phyloP scores from a whole-genome alignment of 768 basidiomycete genomes.

The Brasilioporus rufonigricans region DNA sequence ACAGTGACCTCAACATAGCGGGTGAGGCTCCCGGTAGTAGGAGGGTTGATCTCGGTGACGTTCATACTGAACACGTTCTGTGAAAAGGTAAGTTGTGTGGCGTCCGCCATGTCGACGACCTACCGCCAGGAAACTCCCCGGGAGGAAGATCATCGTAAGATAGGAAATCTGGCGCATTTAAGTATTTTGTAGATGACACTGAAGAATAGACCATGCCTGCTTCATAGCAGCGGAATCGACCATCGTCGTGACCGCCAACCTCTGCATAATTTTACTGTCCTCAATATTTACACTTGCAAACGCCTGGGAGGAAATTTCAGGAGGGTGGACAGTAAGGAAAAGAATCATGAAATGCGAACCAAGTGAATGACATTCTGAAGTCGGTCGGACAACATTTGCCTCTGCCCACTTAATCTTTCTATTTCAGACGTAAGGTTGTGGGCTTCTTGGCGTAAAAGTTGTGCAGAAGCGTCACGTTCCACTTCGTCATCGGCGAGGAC shows the following conservation, averaged over 20 bases:
- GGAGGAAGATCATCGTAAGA: constrained; percentile 61
- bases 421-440: constrained; percentile 49
- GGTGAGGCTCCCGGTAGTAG: constrained; percentile 27
- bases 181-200: not conserved
- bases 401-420: constrained; percentile 38
- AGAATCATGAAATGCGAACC: constrained; percentile 16
- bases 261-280: constrained; percentile 50
- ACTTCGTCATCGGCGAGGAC: constrained; percentile 12
- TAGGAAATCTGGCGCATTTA: constrained; percentile 38
- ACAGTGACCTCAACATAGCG: constrained; percentile 43
- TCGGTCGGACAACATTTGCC: constrained; percentile 31
- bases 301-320: constrained; percentile 36
- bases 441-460: constrained; percentile 48
- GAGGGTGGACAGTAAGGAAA: not conserved
- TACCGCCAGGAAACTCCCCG: constrained; percentile 44
- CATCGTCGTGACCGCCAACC: constrained; percentile 45
- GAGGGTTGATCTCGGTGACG: constrained; percentile 29
- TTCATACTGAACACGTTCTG: constrained; percentile 35
- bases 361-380: constrained; percentile 35
- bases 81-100: constrained; percentile 12
- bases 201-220: constrained; percentile 19
- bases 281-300: constrained; percentile 57
- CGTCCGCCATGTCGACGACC: not conserved
- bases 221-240: constrained; percentile 42
- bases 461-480: constrained; percentile 22